phyloP scores from a whole-genome alignment of 805 yeast species.

The Pichia nanzhaoensis region DNA sequence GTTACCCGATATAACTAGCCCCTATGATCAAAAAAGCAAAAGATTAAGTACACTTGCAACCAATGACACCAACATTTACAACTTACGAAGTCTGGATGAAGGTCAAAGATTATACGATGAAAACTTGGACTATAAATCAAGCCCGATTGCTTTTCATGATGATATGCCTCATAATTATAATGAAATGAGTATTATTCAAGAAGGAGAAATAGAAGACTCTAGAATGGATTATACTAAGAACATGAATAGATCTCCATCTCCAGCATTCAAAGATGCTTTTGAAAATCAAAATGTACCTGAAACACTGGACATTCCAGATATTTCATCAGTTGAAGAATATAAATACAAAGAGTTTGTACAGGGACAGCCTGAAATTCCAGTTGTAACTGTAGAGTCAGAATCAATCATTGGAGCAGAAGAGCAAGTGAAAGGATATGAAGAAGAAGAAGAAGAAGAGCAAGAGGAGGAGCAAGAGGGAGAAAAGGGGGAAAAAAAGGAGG shows the following conservation, averaged over 20 bases:
- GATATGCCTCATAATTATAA: not conserved
- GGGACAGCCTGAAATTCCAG: slow-evolving; percentile 5
- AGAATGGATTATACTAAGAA: not conserved
- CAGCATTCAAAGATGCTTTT: not conserved
- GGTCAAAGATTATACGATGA: not conserved
- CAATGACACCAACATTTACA: slow-evolving; percentile 27
- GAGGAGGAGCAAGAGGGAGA: no score
- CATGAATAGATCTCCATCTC: not conserved
- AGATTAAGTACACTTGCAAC: slow-evolving; percentile 28
- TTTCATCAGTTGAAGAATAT: not conserved
- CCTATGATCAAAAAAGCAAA: slow-evolving; percentile 1
- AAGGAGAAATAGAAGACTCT: slow-evolving; percentile 27
- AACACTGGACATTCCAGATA: not conserved
- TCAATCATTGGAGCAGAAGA: not conserved
- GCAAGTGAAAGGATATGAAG: not conserved
- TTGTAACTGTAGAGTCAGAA: not conserved
- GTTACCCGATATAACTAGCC: slow-evolving; percentile 1
- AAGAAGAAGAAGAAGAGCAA: no score
- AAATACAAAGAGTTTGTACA: no score
- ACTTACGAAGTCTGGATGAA: slow-evolving; percentile 12
- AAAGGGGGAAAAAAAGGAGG: not conserved
- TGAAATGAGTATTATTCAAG: slow-evolving; percentile 32
- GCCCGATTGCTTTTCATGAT: not conserved
- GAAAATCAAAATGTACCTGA: not conserved
- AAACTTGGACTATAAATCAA: not conserved